Conservation (phyloP, 1,139 yeast species). For the Magnusiomyces magnusii region DNA sequence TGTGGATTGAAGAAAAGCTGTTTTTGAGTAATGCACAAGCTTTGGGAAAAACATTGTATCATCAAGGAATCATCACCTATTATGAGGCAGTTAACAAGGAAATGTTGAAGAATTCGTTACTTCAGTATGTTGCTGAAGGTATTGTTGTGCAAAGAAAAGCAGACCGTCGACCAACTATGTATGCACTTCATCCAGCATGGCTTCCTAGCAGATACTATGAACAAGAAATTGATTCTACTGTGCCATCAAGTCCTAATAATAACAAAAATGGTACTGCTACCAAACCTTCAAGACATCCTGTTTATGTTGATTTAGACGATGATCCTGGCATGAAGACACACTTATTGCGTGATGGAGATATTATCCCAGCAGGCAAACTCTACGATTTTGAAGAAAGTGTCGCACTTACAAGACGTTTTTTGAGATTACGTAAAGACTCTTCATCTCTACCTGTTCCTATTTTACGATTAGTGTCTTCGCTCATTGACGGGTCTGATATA, state of each 20-base stretch:
- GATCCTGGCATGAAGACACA: constrained; percentile 7
- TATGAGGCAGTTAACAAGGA: constrained; percentile 40
- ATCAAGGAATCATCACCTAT: constrained; percentile 37
- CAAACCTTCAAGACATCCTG: background rate
- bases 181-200: constrained; percentile 22
- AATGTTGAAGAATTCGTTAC: constrained; percentile 34
- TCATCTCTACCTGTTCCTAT: constrained; percentile 10
- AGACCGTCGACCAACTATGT: constrained; percentile 16
- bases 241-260: background rate
- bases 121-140: constrained; percentile 33
- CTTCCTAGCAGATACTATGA: constrained; percentile 16
- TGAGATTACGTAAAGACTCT: constrained; percentile 16
- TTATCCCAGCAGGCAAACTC: constrained; percentile 25
- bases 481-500: background rate
- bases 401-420: constrained; percentile 24
- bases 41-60: constrained; percentile 38
- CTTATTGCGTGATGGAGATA: constrained; percentile 14
- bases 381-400: constrained; percentile 29
- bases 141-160: constrained; percentile 24
- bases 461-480: constrained; percentile 1
- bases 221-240: background rate
- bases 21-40: constrained; percentile 34
- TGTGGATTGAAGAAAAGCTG: constrained; percentile 31
- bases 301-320: constrained; percentile 3
- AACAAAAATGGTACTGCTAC: too few relatives aligned